Evolutionary conservation across 805 yeast species (phyloP).

Genomic region (Wickerhamiella siamensis): DNA sequence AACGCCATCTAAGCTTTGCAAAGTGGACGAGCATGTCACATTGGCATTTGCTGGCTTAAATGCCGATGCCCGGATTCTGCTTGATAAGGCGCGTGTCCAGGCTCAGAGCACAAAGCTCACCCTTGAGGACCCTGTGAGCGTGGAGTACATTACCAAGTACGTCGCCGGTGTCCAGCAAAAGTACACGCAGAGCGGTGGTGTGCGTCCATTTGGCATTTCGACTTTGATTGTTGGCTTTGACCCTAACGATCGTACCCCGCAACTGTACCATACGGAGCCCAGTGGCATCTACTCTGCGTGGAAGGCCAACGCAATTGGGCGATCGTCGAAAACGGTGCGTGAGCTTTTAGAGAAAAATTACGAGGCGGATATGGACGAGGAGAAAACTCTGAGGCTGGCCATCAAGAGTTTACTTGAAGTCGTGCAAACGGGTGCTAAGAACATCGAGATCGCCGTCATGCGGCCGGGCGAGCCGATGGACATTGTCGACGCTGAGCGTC

Average conservation of each 20-base stretch:
- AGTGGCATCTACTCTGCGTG: conserved; percentile 94
- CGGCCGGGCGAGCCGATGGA: conserved; percentile 50
- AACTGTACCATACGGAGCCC: conserved; percentile 89
- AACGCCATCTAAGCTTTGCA: conserved; percentile 87
- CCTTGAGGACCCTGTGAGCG: conserved; percentile 84
- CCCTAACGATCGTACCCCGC: conserved; percentile 65
- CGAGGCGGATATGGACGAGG: conserved; percentile 42
- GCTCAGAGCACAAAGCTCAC: conserved; percentile 90
- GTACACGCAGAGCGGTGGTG: conserved; percentile 97
- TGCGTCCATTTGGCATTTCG: conserved; percentile 93
- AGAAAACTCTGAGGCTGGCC: conserved; percentile 64
- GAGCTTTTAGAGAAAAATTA: conserved; percentile 89
- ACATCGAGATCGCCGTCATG: conserved; percentile 84
- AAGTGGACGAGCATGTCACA: conserved; percentile 78
- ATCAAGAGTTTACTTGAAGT: conserved; percentile 84
- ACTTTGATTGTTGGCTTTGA: conserved; percentile 94
- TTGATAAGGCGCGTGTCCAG: conserved; percentile 90
- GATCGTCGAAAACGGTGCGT: conserved; percentile 86
- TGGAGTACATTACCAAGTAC: conserved; percentile 83
- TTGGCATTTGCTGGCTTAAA: conserved; percentile 94
- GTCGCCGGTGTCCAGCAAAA: conserved; percentile 97
- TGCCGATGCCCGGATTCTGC: conserved; percentile 93
- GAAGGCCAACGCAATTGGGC: conserved; percentile 96
- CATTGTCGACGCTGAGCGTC: conserved; percentile 49
- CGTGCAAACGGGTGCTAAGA: conserved; percentile 94